Evolutionary conservation across 768 basidiomycete genomes (phyloP).

Genomic region (Russula sp.): DNA sequence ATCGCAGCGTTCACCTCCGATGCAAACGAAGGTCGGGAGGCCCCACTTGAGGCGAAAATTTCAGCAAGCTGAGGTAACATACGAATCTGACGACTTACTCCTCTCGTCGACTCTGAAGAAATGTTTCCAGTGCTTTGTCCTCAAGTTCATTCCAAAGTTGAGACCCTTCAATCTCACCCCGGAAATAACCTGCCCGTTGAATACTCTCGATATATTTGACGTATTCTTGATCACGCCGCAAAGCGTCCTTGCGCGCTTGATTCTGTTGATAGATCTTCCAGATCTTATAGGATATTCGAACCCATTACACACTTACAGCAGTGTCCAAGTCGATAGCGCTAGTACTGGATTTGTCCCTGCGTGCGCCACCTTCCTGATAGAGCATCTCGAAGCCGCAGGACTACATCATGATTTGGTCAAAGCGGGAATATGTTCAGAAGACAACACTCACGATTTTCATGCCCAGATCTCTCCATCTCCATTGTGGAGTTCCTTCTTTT

Average conservation of each 20-base stretch:
- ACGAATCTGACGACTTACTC: conserved; percentile 53
- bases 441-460: conserved; percentile 76
- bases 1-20: conserved; percentile 65
- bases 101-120: conserved; percentile 55
- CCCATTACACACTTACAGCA: conserved; percentile 44
- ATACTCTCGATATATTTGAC: conserved; percentile 68
- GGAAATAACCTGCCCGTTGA: conserved; percentile 68
- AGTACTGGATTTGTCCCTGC: conserved; percentile 42
- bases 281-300: background rate
- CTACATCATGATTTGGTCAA: conserved; percentile 39
- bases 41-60: conserved; percentile 42
- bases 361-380: conserved; percentile 77
- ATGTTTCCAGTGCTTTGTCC: conserved; percentile 62
- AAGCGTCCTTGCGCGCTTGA: conserved; percentile 64
- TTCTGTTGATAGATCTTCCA: conserved; percentile 39
- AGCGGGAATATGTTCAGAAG: background rate
- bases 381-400: conserved; percentile 97
- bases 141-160: conserved; percentile 74
- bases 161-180: conserved; percentile 73
- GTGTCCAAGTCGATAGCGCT: conserved; percentile 42
- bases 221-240: conserved; percentile 68
- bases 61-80: background rate
- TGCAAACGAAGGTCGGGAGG: conserved; percentile 73
- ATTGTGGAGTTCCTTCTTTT: conserved; percentile 58
- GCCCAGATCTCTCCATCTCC: conserved; percentile 80